These are phyloP conservation scores for Rhodotorula taiwanensis DNA, from an alignment of 768 basidiomycete species.

Conservation along the genomic window DNA sequence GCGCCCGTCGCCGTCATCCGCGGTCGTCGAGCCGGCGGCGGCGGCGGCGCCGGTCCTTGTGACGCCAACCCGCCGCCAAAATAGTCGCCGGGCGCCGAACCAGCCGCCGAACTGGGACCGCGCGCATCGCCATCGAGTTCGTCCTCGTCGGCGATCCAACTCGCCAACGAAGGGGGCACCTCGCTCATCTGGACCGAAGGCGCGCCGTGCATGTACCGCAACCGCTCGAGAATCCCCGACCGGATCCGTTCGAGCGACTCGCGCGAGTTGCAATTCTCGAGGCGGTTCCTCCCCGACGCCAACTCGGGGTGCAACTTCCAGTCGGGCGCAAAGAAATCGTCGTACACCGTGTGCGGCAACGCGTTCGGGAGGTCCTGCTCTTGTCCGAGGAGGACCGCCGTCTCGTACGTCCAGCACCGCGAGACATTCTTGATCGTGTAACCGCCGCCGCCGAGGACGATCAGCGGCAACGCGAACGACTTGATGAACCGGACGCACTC, in stretches of 20 bases:
- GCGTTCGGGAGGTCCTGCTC: slow-evolving; percentile 65
- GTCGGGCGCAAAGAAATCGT: slow-evolving; percentile 83
- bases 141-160: slow-evolving; percentile 65
- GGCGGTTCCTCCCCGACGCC: slow-evolving; percentile 57
- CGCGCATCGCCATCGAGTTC: slow-evolving; percentile 47
- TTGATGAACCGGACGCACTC: slow-evolving; percentile 97
- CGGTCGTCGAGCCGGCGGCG: too few species aligned
- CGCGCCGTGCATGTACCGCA: slow-evolving; percentile 87
- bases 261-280: slow-evolving; percentile 85
- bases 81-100: background rate
- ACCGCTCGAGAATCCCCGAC: slow-evolving; percentile 73
- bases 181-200: slow-evolving; percentile 96
- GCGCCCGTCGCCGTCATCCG: background rate
- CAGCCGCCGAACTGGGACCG: background rate
- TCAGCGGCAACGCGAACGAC: slow-evolving; percentile 78
- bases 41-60: background rate
- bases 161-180: slow-evolving; percentile 83
- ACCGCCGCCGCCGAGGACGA: slow-evolving; percentile 90
- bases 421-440: slow-evolving; percentile 96
- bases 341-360: slow-evolving; percentile 81
- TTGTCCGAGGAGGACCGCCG: slow-evolving; percentile 78
- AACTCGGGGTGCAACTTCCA: slow-evolving; percentile 91
- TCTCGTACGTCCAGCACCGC: slow-evolving; percentile 99
- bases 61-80: background rate
- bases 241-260: slow-evolving; percentile 78